phyloP scores from a whole-genome alignment of 2,329 filamentous ascomycete genomes.

The Onygena corvina region DNA sequence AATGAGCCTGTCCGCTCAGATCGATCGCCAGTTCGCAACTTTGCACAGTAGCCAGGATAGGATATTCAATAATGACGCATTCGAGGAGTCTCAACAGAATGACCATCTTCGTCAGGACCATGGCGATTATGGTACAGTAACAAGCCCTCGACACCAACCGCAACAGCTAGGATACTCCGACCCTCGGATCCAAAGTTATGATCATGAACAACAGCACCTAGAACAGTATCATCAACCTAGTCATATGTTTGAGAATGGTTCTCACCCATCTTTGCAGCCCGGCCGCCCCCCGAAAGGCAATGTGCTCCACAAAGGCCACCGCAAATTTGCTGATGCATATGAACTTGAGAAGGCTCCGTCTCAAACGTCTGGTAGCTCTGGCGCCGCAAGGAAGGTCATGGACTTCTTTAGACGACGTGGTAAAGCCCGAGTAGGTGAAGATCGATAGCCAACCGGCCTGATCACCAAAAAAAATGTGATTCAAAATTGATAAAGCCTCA shows the following conservation, averaged over 20 bases:
- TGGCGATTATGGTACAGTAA: slow-evolving; percentile 22
- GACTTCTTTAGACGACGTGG: slow-evolving; percentile 90
- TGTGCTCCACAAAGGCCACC: slow-evolving; percentile 71
- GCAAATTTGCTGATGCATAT: slow-evolving; percentile 77
- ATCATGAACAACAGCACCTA: not conserved
- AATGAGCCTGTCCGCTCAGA: slow-evolving; percentile 31
- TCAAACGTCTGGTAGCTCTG: slow-evolving; percentile 68
- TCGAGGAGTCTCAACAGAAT: not conserved
- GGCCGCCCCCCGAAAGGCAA: slow-evolving; percentile 33
- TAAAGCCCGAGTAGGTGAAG: slow-evolving; percentile 51
- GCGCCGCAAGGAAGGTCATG: slow-evolving; percentile 86
- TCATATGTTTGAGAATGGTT: slow-evolving; percentile 25
- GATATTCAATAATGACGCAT: slow-evolving; percentile 16
- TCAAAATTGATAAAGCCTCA: not conserved
- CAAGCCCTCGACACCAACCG: slow-evolving; percentile 8
- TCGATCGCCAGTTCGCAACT: slow-evolving; percentile 32
- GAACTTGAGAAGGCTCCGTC: slow-evolving; percentile 52
- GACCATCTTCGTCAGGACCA: not conserved
- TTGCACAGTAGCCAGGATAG: slow-evolving; percentile 27
- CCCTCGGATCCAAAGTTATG: not conserved
- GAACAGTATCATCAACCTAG: not conserved
- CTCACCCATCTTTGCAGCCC: slow-evolving; percentile 34
- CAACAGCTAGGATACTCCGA: slow-evolving; percentile 1
- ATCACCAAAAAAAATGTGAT: not conserved
- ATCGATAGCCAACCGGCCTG: slow-evolving; percentile 21